A percentile compares a stretch with the other conserved stretches of the same genome.
Conservation (phyloP, 306 rosid species). For the Calophaca sinica region DNA sequence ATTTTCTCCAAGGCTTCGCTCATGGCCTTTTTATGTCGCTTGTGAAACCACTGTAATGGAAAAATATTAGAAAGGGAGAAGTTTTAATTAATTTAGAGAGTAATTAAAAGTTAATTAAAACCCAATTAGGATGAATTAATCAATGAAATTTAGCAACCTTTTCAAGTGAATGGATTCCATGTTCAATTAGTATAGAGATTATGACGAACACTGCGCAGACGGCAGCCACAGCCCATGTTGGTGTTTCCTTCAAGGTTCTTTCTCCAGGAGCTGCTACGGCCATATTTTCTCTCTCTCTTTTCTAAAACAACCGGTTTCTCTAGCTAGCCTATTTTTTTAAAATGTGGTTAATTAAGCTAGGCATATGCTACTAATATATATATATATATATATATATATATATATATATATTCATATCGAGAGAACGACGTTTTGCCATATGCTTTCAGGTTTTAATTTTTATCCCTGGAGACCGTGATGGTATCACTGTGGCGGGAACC, state of each 20-base stretch:
- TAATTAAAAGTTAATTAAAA: not conserved
- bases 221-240: constrained; percentile 79
- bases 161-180: constrained; percentile 65
- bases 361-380: not conserved
- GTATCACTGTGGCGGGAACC: too few species aligned
- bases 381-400: too few species aligned
- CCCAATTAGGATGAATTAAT: not conserved
- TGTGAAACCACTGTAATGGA: constrained; percentile 63
- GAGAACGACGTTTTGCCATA: constrained; percentile 38
- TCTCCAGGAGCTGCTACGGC: constrained; percentile 51
- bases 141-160: constrained; percentile 53
- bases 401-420: not conserved
- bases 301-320: constrained; percentile 10
- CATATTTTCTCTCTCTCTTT: constrained; percentile 41
- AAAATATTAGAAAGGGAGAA: not conserved
- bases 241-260: constrained; percentile 63
- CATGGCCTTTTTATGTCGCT: constrained; percentile 72
- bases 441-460: constrained; percentile 35
- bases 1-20: constrained; percentile 79
- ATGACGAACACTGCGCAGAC: constrained; percentile 67
- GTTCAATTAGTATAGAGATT: constrained; percentile 66
- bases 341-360: not conserved
- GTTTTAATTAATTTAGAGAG: not conserved
- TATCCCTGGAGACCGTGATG: not conserved
- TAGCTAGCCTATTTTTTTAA: constrained; percentile 20